Evolutionary conservation across 768 basidiomycete genomes (phyloP).

Genomic region (Tubosaeta sp.): DNA sequence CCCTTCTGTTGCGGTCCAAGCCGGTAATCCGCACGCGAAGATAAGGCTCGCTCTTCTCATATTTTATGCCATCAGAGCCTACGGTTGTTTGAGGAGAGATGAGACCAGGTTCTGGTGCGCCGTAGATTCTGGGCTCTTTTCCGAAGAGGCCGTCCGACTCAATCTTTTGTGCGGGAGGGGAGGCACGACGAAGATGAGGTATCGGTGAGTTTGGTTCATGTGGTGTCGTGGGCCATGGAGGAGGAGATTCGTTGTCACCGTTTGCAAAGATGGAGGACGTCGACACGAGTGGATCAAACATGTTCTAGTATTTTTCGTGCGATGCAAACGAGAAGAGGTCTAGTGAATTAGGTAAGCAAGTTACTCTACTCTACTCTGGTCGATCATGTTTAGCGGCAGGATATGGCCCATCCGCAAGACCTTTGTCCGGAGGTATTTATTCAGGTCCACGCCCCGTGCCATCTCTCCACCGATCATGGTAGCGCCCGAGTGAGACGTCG

Average conservation of each 20-base stretch:
- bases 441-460: constrained; percentile 79
- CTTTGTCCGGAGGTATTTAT: constrained; percentile 94
- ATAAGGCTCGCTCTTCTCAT: constrained; percentile 78
- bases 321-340: background rate
- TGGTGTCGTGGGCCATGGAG: constrained; percentile 82
- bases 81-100: constrained; percentile 69
- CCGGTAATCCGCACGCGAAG: constrained; percentile 86
- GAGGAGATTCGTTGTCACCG: constrained; percentile 38
- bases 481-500: constrained; percentile 45
- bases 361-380: constrained; percentile 1
- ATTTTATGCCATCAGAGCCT: constrained; percentile 63
- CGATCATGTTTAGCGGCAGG: constrained; percentile 46
- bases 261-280: constrained; percentile 52
- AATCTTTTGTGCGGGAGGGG: constrained; percentile 43
- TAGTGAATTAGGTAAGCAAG: constrained; percentile 15
- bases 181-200: constrained; percentile 64
- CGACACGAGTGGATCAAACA: constrained; percentile 73
- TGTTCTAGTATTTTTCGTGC: constrained; percentile 16
- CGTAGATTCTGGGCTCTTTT: constrained; percentile 82
- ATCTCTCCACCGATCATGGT: constrained; percentile 78
- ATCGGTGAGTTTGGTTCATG: constrained; percentile 67
- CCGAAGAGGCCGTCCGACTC: constrained; percentile 62
- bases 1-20: constrained; percentile 91
- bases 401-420: constrained; percentile 97
- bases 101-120: constrained; percentile 78